Conservation (phyloP, 257 asterid genomes). For the Plectranthus barbatus region DNA sequence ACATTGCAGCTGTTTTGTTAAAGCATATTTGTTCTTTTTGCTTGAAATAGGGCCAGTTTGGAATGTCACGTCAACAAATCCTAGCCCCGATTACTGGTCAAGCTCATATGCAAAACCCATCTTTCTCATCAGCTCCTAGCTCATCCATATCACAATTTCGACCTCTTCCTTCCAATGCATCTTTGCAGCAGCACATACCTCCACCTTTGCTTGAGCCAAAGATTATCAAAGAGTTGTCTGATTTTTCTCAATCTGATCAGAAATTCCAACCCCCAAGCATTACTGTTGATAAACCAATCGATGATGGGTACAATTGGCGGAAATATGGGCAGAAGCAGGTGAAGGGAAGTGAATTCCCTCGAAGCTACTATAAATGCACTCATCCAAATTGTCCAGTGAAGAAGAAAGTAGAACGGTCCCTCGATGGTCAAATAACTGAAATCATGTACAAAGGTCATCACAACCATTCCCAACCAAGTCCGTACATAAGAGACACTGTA, state of each 20-base stretch:
- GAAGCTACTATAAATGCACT: slow-evolving; percentile 75
- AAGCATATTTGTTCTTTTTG: not conserved
- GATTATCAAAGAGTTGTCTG: slow-evolving; percentile 11
- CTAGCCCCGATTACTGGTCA: slow-evolving; percentile 37
- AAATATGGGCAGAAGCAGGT: slow-evolving; percentile 75
- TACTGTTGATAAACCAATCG: slow-evolving; percentile 35
- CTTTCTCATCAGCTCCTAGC: slow-evolving; percentile 27
- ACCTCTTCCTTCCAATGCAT: slow-evolving; percentile 1
- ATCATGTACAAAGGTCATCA: slow-evolving; percentile 81
- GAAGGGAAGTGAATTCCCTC: slow-evolving; percentile 59
- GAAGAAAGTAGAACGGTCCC: slow-evolving; percentile 67
- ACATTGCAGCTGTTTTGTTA: not conserved
- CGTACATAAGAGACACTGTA: slow-evolving; percentile 46
- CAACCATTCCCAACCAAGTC: slow-evolving; percentile 53
- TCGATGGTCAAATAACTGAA: slow-evolving; percentile 61
- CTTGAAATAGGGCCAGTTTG: slow-evolving; percentile 41
- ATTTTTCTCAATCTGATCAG: slow-evolving; percentile 20
- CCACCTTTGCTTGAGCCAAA: slow-evolving; percentile 7
- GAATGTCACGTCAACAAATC: slow-evolving; percentile 51
- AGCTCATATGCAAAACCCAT: slow-evolving; percentile 32
- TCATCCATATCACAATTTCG: not conserved
- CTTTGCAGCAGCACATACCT: slow-evolving; percentile 16
- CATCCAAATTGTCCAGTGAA: slow-evolving; percentile 63
- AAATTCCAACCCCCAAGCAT: slow-evolving; percentile 20
- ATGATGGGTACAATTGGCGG: slow-evolving; percentile 67